phyloP scores from a whole-genome alignment of 306 rosid species.

The Oemleria cerasiformis region DNA sequence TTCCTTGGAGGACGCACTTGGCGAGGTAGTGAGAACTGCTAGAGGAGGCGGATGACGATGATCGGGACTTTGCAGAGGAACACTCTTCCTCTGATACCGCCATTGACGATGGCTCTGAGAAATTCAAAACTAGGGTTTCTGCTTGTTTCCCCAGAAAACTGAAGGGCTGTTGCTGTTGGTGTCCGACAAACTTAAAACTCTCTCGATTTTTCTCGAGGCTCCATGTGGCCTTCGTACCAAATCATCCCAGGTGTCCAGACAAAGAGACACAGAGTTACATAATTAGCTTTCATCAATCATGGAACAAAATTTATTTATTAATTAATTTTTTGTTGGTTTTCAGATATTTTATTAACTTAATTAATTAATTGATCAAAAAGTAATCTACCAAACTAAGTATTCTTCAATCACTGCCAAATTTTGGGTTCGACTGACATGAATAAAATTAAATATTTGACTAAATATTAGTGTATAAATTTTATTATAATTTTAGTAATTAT shows the following conservation, averaged over 20 bases:
- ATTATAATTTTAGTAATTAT: too few relatives aligned
- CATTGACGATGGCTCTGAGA: conserved; percentile 35
- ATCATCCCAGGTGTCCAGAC: neutral
- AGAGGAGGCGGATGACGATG: conserved; percentile 51
- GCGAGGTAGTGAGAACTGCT: conserved; percentile 65
- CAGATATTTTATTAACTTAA: too few relatives aligned
- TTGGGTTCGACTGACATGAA: too few relatives aligned
- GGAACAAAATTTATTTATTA: too few relatives aligned
- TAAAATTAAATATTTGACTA: too few relatives aligned
- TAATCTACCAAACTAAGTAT: too few relatives aligned
- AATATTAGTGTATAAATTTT: too few relatives aligned
- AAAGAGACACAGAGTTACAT: neutral
- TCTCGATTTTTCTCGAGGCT: neutral
- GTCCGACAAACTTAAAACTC: neutral
- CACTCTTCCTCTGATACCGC: conserved; percentile 94
- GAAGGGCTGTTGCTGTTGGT: neutral
- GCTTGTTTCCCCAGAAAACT: neutral
- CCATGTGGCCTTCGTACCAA: neutral
- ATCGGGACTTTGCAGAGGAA: conserved; percentile 67
- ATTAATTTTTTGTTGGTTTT: too few relatives aligned
- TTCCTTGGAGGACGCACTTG: conserved; percentile 79
- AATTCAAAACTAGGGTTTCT: neutral
- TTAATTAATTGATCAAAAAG: too few relatives aligned
- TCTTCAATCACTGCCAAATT: too few relatives aligned
- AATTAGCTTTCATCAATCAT: too few relatives aligned